Base-by-base conservation (phyloP, 441 rosid species). In the Erodium chrysanthum region DNA sequence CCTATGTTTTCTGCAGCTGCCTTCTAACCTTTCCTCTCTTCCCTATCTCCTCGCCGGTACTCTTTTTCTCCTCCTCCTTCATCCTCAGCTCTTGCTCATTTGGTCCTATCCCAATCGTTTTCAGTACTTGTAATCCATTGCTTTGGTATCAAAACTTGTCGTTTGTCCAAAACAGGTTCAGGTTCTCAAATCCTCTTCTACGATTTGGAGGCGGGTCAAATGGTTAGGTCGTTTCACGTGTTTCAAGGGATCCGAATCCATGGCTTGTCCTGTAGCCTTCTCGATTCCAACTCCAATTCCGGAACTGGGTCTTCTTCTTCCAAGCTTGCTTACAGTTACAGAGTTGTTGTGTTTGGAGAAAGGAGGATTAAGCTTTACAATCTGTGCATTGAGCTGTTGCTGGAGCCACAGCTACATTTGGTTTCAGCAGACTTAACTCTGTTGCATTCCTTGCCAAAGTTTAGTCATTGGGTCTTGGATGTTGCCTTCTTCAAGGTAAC, bases 161-260 rank as follows among this genome's bases (percentile, higher is more conserved):
- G 9, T 35, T 46, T 48, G 22, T 64, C 40, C 31, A 7, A 66
- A 70, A 60, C 82, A 90, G 97, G 98, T 72, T 84, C 91, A 8
- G 97, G 99, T 66, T 91, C 96, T 44, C 88, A 85, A 75, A 67
- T 91, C 17, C 80, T 86, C 54, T 82, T 91, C 42, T 87, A 86
- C 80, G 73, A 86, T 77, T 74, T 94, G 70, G 85, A 79, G 52
- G 73, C 82, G 6, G 83, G 85, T 4, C 81, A 62, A 25, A 56
- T 84, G 73, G 68, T 84, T 52, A 78, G 79, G 15, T 83, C 94
- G 46, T 91, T 94, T 79, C 86, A 76, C 73, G 96, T 88, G 22
- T 89, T 89, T 66, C 79, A 85, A 10, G 99, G 96, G 42, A 84
- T 91, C 65, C 96, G 96, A 14, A 89, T 94, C 37, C 99, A 91